A percentile compares a stretch with the other conserved stretches of the same genome.
Evolutionary conservation across 177 flowering plant genomes (phyloP).

Genomic region (Vitis hybrid): DNA sequence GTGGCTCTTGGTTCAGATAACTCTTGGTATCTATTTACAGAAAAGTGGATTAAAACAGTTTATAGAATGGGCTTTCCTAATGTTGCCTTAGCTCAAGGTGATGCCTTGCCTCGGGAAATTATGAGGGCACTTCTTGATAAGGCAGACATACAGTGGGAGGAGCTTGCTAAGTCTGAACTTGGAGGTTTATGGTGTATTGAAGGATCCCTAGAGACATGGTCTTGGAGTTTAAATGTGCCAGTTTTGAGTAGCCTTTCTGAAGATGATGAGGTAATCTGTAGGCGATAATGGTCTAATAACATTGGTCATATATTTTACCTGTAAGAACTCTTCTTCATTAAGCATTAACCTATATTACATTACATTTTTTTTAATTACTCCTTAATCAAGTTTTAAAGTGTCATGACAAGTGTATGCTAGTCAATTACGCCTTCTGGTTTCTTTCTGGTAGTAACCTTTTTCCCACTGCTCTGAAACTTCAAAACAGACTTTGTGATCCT

Average conservation of each 20-base stretch:
- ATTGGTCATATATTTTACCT: too few species aligned
- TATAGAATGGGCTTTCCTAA: slow-evolving; percentile 86
- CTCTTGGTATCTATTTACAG: slow-evolving; percentile 88
- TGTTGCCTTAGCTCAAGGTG: slow-evolving; percentile 68
- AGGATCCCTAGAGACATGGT: slow-evolving; percentile 97
- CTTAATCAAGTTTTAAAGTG: too few species aligned
- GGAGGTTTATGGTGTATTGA: slow-evolving; percentile 83
- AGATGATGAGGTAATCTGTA: slow-evolving; percentile 58
- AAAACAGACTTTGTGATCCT: too few species aligned
- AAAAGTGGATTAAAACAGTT: slow-evolving; percentile 78
- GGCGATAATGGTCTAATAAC: too few species aligned
- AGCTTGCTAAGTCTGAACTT: slow-evolving; percentile 67
- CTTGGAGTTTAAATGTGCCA: slow-evolving; percentile 97
- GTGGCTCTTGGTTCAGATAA: slow-evolving; percentile 97
- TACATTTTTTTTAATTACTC: too few species aligned
- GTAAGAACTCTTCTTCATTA: too few species aligned
- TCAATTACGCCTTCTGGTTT: too few species aligned
- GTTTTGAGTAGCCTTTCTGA: slow-evolving; percentile 85
- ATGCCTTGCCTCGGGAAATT: slow-evolving; percentile 76
- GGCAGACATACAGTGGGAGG: slow-evolving; percentile 73
- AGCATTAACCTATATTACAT: too few species aligned
- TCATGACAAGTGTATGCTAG: too few species aligned
- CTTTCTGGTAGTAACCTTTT: too few species aligned
- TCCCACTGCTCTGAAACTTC: too few species aligned
- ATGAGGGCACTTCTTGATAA: slow-evolving; percentile 69